These are phyloP conservation scores for Coemansia sp. DNA, from an alignment of 192 early-diverging fungal genomes.

Conservation along the genomic window DNA sequence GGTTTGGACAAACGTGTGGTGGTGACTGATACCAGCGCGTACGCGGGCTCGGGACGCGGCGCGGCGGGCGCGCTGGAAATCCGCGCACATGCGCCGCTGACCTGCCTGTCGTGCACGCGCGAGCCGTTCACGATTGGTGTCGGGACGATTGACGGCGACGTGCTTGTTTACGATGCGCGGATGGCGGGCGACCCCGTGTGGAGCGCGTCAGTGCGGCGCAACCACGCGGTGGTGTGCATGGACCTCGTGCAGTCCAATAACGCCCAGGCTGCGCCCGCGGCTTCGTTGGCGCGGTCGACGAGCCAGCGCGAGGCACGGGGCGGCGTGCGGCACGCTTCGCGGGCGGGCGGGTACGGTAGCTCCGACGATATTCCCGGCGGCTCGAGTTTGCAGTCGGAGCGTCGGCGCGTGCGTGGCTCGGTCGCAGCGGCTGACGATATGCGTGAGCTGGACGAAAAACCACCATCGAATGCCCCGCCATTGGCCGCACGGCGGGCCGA, in stretches of 20 bases:
- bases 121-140: slow-evolving; percentile 18
- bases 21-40: slow-evolving; percentile 23
- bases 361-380: slow-evolving; percentile 6
- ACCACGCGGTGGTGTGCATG: slow-evolving; percentile 22
- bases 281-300: slow-evolving; percentile 5
- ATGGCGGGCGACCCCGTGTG: slow-evolving; percentile 24
- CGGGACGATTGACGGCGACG: slow-evolving; percentile 41
- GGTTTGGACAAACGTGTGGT: slow-evolving; percentile 35
- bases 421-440: neutral
- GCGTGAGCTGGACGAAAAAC: neutral
- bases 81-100: slow-evolving; percentile 14
- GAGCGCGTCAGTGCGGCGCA: slow-evolving; percentile 7
- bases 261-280: too few species aligned
- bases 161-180: slow-evolving; percentile 31
- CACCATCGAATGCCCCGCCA: neutral
- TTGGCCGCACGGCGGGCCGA: neutral
- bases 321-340: neutral
- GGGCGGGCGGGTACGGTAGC: neutral
- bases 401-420: slow-evolving; percentile 3
- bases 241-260: slow-evolving; percentile 20
- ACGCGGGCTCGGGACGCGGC: slow-evolving; percentile 1
- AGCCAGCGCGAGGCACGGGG: slow-evolving; percentile 6
- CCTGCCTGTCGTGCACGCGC: slow-evolving; percentile 21
- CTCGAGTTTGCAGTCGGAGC: slow-evolving; percentile 5
- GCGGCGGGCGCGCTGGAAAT: slow-evolving; percentile 3